Base-by-base conservation (phyloP, 805 yeast genomes). In the Kregervanrija pseudodelftensis region DNA sequence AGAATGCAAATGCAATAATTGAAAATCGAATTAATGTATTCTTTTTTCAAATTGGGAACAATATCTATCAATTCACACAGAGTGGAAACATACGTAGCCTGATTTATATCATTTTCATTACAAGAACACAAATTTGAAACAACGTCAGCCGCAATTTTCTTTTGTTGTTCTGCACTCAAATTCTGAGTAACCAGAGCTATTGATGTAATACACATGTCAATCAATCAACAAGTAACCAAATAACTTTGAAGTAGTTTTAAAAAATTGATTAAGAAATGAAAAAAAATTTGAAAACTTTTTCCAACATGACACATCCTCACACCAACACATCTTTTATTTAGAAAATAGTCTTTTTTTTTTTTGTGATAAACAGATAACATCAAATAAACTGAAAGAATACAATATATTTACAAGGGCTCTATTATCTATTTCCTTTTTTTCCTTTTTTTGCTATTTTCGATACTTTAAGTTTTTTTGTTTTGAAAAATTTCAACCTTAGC, bases 31-130 rank as follows among this genome's bases (percentile, higher is more conserved):
- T 39, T 8, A 32, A 41, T 46, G 4, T 46, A 15, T 1, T 49
- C 43, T 12, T 37, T 10, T 13, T 44, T 44, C 8, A 52, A 35
- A 3, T 40, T 38, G 4, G 54, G 52, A 4, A 49, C 30, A 8
- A 40, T 17, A 3, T 34, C 41, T 9, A 53, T 30, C 10, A 57
- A 22, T 13, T 58, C 60, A 38, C 59, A 54, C 12, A 56, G 48
- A 1, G 58, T 49, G 3, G 51, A 39, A 30, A 56, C 40, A 32
- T 49, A 49, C 11, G 40, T 38, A 8, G 37, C 12, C 31, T 44
- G 42, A n/a, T 28, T 10, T 13, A 15, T 9, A n/a, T 17, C 37
- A 33, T 33, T 16, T 10, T 33, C 32, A 15, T 35, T 14, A 14
- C 34, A 30, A n/a, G 28, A 13, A 12, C 38, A 32, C 15, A 49